Evolutionary conservation across 495 filamentous ascomycete genomes (phyloP).

Genomic region (Penicillium canescens): DNA sequence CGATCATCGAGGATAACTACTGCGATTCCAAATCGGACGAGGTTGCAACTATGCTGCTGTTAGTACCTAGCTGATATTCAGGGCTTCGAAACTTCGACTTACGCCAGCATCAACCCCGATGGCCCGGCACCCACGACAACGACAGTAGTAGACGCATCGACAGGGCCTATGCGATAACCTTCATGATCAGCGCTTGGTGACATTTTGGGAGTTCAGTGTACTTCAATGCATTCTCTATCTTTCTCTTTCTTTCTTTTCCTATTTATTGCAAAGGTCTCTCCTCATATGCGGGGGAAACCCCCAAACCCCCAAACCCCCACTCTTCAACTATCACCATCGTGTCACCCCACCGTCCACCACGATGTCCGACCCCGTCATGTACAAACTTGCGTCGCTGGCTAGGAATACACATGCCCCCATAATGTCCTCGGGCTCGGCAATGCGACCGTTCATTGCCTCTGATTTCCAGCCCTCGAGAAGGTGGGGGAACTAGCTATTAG

Average conservation of each 20-base stretch:
- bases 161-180: constrained; percentile 16
- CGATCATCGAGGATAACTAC: constrained; percentile 73
- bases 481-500: constrained; percentile 72
- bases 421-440: constrained; percentile 76
- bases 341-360: constrained; percentile 46
- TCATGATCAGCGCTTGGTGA: constrained; percentile 30
- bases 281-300: constrained; percentile 21
- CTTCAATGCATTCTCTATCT: not conserved
- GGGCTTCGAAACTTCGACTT: constrained; percentile 15
- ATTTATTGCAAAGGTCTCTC: constrained; percentile 7
- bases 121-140: constrained; percentile 72
- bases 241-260: not conserved
- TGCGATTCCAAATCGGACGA: constrained; percentile 67
- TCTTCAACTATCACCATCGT: constrained; percentile 28
- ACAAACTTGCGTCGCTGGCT: constrained; percentile 72
- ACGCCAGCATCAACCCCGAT: constrained; percentile 70
- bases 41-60: constrained; percentile 50
- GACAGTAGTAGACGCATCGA: constrained; percentile 48
- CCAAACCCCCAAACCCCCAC: constrained; percentile 32
- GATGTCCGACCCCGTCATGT: constrained; percentile 81
- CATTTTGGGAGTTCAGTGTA: constrained; percentile 17
- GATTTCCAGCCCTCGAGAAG: constrained; percentile 69
- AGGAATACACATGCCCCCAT: constrained; percentile 82
- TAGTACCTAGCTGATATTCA: not conserved
- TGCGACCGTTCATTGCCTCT: constrained; percentile 69